Evolutionary conservation across 129 eudicot species (phyloP), one percentile per base, ranked within the genome.

Genomic region (Flaveria ramosissima): DNA sequence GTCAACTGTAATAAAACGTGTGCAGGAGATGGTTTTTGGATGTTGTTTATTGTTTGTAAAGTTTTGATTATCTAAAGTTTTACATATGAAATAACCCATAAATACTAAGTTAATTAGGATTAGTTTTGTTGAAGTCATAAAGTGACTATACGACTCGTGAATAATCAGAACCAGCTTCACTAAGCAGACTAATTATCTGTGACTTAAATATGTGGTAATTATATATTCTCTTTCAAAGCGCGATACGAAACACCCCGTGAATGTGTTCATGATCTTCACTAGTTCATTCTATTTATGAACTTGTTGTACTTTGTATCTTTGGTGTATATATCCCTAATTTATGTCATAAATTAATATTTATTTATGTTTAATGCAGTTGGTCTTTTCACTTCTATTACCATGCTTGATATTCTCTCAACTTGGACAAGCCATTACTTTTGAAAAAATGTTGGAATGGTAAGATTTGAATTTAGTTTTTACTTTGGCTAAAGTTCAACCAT

Each of bases 381-480:
- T 94, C 19, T 94, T 94, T 84, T 84, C 98, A 11, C 98, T 94
- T 47, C 83, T 94, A 52, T 89, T 94, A 10, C 98, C 98, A 43
- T 94, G 98, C 79, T 76, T 94, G 79, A 94, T 94, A 52, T 94
- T 94, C 82, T 89, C 98, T 75, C 97, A 94, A 89, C 88, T 94
- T 69, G 98, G 98, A 48, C 93, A 94, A 89, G 96, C 98, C 48
- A 94, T 94, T 79, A 91, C 93, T 27, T 89, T 69, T 9, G 86
- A 91, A 53, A 94, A 94, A 84, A 84, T 94, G 97, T 65, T 91
- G 24, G 81, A 87, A 66, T 93, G 98, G 98, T 91, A 71, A 74
- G 83, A 75, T 82, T 41, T 60, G 26, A 8, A 16, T 60, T 59
- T 56, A 68, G 71, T 65, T 9, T 39, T 55, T 73, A 46, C 32